Conservation (phyloP, 169 alveolate genomes). For the Plasmodium billcollinsi region DNA sequence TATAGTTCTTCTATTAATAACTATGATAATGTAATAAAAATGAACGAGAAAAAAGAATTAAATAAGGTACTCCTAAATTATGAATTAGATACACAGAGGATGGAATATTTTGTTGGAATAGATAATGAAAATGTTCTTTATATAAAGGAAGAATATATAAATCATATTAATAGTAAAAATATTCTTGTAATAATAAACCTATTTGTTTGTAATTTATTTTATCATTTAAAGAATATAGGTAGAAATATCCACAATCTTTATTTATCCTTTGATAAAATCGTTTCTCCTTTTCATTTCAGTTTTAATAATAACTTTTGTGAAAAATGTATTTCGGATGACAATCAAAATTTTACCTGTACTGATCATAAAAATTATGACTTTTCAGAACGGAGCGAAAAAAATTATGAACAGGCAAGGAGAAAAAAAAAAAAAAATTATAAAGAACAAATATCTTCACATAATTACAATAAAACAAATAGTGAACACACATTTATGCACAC, state of each 20-base stretch:
- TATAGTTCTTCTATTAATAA: background rate
- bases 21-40: conserved; percentile 1
- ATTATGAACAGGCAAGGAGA: conserved; percentile 2
- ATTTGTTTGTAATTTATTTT: conserved; percentile 55
- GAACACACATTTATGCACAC: background rate
- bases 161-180: conserved; percentile 42
- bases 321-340: conserved; percentile 28
- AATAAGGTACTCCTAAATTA: conserved; percentile 12
- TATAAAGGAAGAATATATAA: conserved; percentile 12
- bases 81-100: conserved; percentile 14
- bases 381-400: background rate
- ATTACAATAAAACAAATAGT: background rate
- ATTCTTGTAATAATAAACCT: conserved; percentile 41
- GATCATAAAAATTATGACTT: background rate
- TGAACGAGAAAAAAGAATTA: conserved; percentile 5
- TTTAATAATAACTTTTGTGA: conserved; percentile 28
- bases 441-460: background rate
- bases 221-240: conserved; percentile 44
- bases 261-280: conserved; percentile 35
- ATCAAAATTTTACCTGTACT: background rate
- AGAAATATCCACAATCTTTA: conserved; percentile 59
- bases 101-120: conserved; percentile 44
- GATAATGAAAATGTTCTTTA: conserved; percentile 57
- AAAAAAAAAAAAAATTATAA: background rate
- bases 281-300: conserved; percentile 59